Evolutionary conservation across 2,329 filamentous ascomycete genomes (phyloP), one percentile per base, ranked within the genome.

Genomic region (Drechslerella dactyloides): DNA sequence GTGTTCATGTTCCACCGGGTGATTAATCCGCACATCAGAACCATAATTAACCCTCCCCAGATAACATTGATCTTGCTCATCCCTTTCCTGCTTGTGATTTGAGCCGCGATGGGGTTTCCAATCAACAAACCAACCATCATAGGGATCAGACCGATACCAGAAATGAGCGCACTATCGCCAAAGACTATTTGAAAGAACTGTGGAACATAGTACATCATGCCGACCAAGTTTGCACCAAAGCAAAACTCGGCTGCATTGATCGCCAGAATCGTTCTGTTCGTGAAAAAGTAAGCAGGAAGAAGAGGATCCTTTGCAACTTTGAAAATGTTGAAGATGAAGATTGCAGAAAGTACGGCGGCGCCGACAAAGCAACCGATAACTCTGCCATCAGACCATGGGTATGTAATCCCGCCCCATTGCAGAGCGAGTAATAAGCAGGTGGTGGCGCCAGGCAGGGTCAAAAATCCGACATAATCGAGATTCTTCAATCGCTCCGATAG

Each of bases 401-500:
- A 84, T 1, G 77, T 81, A 1, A 81, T 81, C 1, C 85, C 85
- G 55, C 85, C 85, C 86, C 86, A 89, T 75, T 89, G 84, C 35
- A 89, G 79, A 0, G 86, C 86, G 2, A 89, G 79, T 1, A 89
- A 78, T 42, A 89, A 83, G 73, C 82, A 86, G 13, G 87, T 81
- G 33, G 87, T 82, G 23, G 82, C 82, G 0, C 86, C 85, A 10
- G 88, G 78, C 72, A 89, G 85, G 77, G 87, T 70, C 82, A 17
- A 84, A 75, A 84, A 86, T 33, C 87, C 86, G 0, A 87, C 46
- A 75, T 0, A 84, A 65, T 88, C 86, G 56, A 87, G 80, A 0
- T 84, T 82, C 74, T 80, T 79, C 56, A 85, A 76, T 56, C 85
- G 83, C 60, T 81, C 77, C 57, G 76, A 77, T 30, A 81, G 37